Evolutionary conservation across 192 early-diverging fungal species (phyloP), one percentile per base, ranked within the genome.

Genomic region (Rhizophlyctis rosea): DNA sequence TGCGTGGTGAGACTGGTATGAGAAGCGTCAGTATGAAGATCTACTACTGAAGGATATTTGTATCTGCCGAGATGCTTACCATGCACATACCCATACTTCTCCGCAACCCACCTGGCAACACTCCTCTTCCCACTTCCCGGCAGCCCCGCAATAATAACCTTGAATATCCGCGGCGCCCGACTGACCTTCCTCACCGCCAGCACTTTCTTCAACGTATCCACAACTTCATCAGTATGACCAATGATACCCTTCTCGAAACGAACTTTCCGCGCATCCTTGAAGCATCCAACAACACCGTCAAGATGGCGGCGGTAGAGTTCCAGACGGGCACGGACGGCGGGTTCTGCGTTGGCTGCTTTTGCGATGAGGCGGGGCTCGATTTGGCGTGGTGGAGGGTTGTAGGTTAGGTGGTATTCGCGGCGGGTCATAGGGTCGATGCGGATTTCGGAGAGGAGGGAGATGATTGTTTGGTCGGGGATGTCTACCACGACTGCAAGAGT

Each of bases 341-440:
- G 30, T 34, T 59, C 62, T 7, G 59, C 68, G 59, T 81, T 70
- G 18, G 68, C 59, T 18, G 32, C 36, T 1, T 65, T 62, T 28
- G 73, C 61, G 28, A 76, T 73, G 31, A 81, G 69, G 16, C 79
- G 75, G 4, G 51, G 30, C 3, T 57, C 52, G 29, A 76, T 31
- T 34, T 59, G 61, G 44, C 64, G 24, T 13, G 79, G 76, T 2
- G 75, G 72, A 2, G 79, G 72, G 61, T 70, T 55, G 27, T 32
- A 47, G 13, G 28, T 39, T 21, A 58, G 61, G 60, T 82, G 71
- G 55, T 79, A 79, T 28, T 61, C 35, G 3, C 55, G 36, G 44
- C 71, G 71, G 11, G 64, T 78, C 50, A 77, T 62, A 11, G 80
- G 80, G 55, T 82, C 80, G 34, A 76, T 67, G 48, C 68, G 64